Conservation (phyloP, 2,329 filamentous ascomycete genomes). For the Pestalotiopsis sp. region DNA sequence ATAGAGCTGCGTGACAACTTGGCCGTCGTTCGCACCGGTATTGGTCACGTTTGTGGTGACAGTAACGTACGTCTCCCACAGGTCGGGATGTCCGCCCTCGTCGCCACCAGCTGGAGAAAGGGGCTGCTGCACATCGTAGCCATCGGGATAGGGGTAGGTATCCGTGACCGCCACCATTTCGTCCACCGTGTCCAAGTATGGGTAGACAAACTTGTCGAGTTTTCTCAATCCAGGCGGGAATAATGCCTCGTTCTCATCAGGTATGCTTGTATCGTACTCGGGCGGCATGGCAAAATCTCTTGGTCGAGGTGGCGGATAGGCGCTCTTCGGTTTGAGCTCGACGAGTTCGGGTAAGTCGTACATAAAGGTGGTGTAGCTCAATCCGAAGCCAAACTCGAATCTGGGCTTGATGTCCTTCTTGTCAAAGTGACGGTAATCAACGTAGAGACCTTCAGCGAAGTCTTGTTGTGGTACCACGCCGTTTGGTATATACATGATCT, state of each 20-base stretch:
- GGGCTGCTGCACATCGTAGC: constrained; percentile 51
- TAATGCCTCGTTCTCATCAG: constrained; percentile 56
- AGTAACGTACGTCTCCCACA: constrained; percentile 59
- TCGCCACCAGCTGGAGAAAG: constrained; percentile 70
- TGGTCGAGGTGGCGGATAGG: constrained; percentile 39
- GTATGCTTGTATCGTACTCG: constrained; percentile 55
- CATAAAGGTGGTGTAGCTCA: constrained; percentile 78
- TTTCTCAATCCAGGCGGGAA: constrained; percentile 64
- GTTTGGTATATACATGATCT: constrained; percentile 71
- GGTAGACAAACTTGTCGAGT: constrained; percentile 73
- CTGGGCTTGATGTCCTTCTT: constrained; percentile 72
- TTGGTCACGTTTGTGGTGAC: constrained; percentile 58
- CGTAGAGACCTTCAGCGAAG: constrained; percentile 80
- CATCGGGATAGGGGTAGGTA: constrained; percentile 54
- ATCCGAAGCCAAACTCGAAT: constrained; percentile 84
- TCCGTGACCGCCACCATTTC: constrained; percentile 40
- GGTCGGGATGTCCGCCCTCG: constrained; percentile 67
- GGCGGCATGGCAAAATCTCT: constrained; percentile 52
- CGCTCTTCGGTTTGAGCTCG: constrained; percentile 47
- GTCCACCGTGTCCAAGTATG: constrained; percentile 60
- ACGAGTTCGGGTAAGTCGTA: constrained; percentile 57
- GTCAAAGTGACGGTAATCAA: constrained; percentile 91
- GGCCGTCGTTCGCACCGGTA: constrained; percentile 44
- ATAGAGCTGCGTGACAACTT: constrained; percentile 52
- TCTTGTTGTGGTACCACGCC: constrained; percentile 77